Percentiles rank a stretch among this genome's conserved stretches.
Conservation (phyloP, 352 stramenopile genomes). For the Pythium sukuiense region DNA sequence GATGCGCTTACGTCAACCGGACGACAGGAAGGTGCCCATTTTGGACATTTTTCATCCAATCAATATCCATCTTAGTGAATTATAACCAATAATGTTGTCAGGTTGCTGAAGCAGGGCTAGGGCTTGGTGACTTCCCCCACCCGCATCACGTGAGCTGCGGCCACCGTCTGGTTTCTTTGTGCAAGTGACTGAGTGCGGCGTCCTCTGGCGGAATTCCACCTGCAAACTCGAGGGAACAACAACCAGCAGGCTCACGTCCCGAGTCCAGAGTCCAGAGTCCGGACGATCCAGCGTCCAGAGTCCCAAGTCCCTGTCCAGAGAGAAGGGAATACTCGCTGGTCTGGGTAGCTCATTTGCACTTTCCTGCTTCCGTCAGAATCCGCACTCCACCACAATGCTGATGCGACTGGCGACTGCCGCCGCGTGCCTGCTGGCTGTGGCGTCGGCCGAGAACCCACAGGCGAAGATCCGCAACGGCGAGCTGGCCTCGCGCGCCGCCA, state of each 20-base stretch:
- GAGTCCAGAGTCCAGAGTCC: background rate
- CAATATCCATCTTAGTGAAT: background rate
- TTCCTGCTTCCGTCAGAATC: background rate
- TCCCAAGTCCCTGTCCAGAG: background rate
- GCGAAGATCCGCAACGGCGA: constrained; percentile 24
- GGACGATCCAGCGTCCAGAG: background rate
- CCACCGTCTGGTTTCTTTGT: background rate
- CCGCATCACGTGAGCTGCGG: background rate
- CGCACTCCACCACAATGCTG: constrained; percentile 8
- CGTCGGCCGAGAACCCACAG: constrained; percentile 18
- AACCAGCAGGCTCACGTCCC: constrained; percentile 3
- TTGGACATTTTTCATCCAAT: background rate
- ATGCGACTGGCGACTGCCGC: constrained; percentile 2
- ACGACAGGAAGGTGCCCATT: background rate
- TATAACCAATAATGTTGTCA: too few species aligned
- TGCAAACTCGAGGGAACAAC: background rate
- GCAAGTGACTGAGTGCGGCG: background rate
- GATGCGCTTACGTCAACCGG: background rate
- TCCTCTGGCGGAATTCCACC: background rate
- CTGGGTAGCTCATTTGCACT: background rate
- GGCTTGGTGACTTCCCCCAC: background rate
- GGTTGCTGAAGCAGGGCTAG: background rate
- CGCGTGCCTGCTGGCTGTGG: background rate
- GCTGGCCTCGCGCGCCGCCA: constrained; percentile 40
- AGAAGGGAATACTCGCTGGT: background rate